These are phyloP conservation scores for Cladosporium sp. DNA, from an alignment of 2,329 filamentous ascomycete genomes.

Conservation along the genomic window DNA sequence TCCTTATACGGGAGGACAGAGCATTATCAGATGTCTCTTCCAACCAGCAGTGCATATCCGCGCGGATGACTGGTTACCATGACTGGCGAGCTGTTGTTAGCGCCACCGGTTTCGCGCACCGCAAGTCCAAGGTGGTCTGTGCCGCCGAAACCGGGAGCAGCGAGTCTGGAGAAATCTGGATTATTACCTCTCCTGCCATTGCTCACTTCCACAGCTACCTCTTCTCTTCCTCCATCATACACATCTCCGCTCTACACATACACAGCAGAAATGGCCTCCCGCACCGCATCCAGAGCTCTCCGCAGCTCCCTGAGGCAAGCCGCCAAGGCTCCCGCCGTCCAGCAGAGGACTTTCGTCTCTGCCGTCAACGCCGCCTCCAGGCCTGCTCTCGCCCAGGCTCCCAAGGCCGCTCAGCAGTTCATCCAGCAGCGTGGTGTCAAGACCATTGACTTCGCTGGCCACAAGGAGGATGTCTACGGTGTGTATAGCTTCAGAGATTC, in stretches of 20 bases:
- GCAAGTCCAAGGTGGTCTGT: not conserved
- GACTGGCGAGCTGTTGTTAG: slow-evolving; percentile 1
- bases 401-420: slow-evolving; percentile 47
- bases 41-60: not conserved
- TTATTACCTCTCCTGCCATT: slow-evolving; percentile 18
- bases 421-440: slow-evolving; percentile 81
- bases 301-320: slow-evolving; percentile 57
- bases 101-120: slow-evolving; percentile 8
- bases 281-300: slow-evolving; percentile 66
- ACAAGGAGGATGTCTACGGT: slow-evolving; percentile 94
- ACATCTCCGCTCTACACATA: slow-evolving; percentile 16
- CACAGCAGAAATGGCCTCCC: slow-evolving; percentile 66
- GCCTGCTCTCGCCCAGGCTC: slow-evolving; percentile 45
- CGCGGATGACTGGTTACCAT: not conserved
- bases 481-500: slow-evolving; percentile 35
- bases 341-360: slow-evolving; percentile 60
- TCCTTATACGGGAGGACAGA: not conserved
- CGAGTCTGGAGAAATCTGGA: slow-evolving; percentile 16
- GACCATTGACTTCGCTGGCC: slow-evolving; percentile 97
- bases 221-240: slow-evolving; percentile 1
- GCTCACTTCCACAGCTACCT: slow-evolving; percentile 8
- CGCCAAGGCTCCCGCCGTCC: slow-evolving; percentile 50
- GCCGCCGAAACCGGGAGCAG: slow-evolving; percentile 12
- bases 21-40: not conserved
- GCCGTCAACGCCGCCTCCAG: slow-evolving; percentile 54